Percentiles rank a stretch among this genome's conserved stretches.
Conservation (phyloP, 2,329 filamentous ascomycete species). For the Fusarium tanahbumbuense region DNA sequence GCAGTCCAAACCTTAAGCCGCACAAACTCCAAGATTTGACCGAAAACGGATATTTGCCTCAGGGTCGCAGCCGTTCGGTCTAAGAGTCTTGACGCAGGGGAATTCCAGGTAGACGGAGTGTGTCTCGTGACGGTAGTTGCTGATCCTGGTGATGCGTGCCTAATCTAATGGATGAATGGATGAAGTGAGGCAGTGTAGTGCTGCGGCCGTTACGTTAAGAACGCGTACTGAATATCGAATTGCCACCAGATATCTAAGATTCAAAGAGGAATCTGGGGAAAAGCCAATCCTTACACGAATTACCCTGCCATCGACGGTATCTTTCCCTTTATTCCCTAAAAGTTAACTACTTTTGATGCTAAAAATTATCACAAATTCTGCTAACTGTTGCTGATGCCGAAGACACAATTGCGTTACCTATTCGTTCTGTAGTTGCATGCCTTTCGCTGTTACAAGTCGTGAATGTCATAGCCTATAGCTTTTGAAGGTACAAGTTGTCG, state of each 20-base stretch:
- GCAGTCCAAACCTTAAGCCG: slow-evolving; percentile 4
- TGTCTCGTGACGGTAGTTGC: neutral
- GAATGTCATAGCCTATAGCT: too few relatives aligned
- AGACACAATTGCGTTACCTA: too few relatives aligned
- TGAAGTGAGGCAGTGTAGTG: rapidly evolving
- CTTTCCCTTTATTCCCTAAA: too few relatives aligned
- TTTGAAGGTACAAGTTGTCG: too few relatives aligned
- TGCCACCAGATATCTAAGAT: neutral
- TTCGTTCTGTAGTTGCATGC: too few relatives aligned
- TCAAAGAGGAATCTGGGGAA: neutral
- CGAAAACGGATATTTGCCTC: neutral
- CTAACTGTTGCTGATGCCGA: too few relatives aligned
- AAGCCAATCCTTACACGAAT: neutral
- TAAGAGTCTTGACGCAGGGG: slow-evolving; percentile 8
- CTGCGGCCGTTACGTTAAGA: neutral
- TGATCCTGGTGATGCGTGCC: neutral
- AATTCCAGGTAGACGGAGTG: slow-evolving; percentile 24
- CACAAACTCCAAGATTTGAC: neutral
- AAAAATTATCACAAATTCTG: too few relatives aligned
- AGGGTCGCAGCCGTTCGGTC: slow-evolving; percentile 6
- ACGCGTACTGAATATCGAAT: neutral
- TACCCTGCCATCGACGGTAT: too few relatives aligned
- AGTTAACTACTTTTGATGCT: too few relatives aligned
- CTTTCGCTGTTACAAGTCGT: too few relatives aligned
- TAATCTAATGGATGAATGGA: neutral